Conservation (phyloP, 2,329 filamentous ascomycete species). For the Botryotinia narcissicola region DNA sequence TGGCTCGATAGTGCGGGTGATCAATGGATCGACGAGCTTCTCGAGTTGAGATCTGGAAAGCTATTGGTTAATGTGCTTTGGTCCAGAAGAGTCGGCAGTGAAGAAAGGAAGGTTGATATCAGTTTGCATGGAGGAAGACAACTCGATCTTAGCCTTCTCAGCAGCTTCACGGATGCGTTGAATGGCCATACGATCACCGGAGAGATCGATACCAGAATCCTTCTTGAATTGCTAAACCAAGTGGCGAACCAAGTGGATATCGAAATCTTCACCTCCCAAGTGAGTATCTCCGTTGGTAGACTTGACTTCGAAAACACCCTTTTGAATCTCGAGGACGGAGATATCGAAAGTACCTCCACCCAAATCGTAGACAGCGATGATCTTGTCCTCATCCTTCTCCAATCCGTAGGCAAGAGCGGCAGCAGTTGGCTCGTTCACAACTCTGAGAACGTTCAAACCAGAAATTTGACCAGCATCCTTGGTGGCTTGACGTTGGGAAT, state of each 20-base stretch:
- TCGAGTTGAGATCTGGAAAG: slow-evolving; percentile 90
- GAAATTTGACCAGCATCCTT: slow-evolving; percentile 97
- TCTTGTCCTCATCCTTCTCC: slow-evolving; percentile 86
- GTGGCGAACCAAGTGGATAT: slow-evolving; percentile 91
- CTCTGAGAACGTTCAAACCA: slow-evolving; percentile 93
- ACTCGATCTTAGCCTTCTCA: slow-evolving; percentile 99
- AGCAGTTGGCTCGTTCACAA: slow-evolving; percentile 96
- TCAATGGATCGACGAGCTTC: slow-evolving; percentile 85
- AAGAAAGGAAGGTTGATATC: slow-evolving; percentile 99
- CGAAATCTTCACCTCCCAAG: slow-evolving; percentile 96
- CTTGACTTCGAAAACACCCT: slow-evolving; percentile 98
- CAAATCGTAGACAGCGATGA: slow-evolving; percentile 95
- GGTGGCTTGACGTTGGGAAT: slow-evolving; percentile 95
- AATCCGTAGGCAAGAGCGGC: slow-evolving; percentile 94
- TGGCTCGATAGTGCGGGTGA: slow-evolving; percentile 81
- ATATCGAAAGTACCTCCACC: slow-evolving; percentile 99
- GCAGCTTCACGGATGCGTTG: slow-evolving; percentile 98
- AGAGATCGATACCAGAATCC: slow-evolving; percentile 86
- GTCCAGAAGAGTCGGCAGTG: slow-evolving; percentile 89
- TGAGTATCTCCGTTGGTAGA: slow-evolving; percentile 99
- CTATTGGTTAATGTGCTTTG: slow-evolving; percentile 98
- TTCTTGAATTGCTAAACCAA: slow-evolving; percentile 96
- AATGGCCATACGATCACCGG: slow-evolving; percentile 93
- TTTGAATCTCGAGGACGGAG: slow-evolving; percentile 94
- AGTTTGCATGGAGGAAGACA: slow-evolving; percentile 91